phyloP scores from a whole-genome alignment of 2,329 filamentous ascomycete genomes.

The Exophiala aquamarina region DNA sequence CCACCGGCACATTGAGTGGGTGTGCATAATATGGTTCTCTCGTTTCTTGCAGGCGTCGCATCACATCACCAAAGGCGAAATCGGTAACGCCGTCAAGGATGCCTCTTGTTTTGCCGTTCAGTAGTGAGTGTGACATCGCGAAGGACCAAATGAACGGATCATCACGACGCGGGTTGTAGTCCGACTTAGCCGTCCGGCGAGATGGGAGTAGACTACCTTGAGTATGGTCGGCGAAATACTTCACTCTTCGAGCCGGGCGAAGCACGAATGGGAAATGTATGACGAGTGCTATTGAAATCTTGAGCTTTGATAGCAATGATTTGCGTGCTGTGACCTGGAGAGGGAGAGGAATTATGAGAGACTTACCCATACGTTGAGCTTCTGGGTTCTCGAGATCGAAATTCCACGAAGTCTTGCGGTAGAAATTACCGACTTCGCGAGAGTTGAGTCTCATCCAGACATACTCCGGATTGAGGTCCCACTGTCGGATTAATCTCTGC shows the following conservation, averaged over 20 bases:
- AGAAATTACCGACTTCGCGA: conserved; percentile 15
- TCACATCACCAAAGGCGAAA: conserved; percentile 9
- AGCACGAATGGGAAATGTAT: conserved; percentile 16
- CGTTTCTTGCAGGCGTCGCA: conserved; percentile 8
- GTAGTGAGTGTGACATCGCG: conserved; percentile 16
- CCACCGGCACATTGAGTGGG: conserved; percentile 11
- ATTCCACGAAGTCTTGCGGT: conserved; percentile 12
- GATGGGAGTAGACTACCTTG: background rate
- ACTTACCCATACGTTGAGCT: conserved; percentile 10
- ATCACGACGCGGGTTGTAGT: conserved; percentile 13
- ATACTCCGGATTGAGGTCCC: conserved; percentile 13
- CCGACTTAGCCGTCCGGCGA: conserved; percentile 1
- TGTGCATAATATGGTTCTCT: conserved; percentile 10
- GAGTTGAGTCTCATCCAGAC: conserved; percentile 14
- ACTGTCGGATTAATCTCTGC: conserved; percentile 12
- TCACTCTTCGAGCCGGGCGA: conserved; percentile 7
- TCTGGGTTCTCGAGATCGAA: conserved; percentile 5
- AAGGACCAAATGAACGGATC: conserved; percentile 16
- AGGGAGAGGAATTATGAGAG: background rate
- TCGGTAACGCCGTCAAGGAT: conserved; percentile 13
- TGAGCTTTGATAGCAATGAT: no score
- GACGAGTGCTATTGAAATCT: conserved; percentile 3
- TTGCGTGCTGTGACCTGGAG: no score
- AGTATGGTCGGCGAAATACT: conserved; percentile 6
- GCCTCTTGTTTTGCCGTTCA: conserved; percentile 11